A percentile compares a stretch with the other conserved stretches of the same genome.
Evolutionary conservation across 1,139 yeast species (phyloP).

Genomic region (Zygosaccharomyces sapae): DNA sequence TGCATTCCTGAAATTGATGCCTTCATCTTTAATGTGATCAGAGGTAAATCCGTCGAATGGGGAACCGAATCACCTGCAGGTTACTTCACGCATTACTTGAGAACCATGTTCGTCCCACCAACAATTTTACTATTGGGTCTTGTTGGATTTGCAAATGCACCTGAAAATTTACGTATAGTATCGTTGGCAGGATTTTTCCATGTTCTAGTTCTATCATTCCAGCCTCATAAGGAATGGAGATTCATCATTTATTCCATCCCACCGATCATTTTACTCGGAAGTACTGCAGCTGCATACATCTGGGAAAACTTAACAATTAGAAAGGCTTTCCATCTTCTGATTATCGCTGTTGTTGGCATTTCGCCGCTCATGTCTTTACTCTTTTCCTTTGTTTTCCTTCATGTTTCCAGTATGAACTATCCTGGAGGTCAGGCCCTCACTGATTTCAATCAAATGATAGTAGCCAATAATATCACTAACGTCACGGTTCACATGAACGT

Average conservation of each 20-base stretch:
- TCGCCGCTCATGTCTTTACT: conserved; percentile 38
- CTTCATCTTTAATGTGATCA: conserved; percentile 65
- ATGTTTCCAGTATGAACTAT: conserved; percentile 69
- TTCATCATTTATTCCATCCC: conserved; percentile 77
- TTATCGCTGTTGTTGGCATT: conserved; percentile 33
- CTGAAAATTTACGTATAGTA: conserved; percentile 39
- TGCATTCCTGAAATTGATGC: conserved; percentile 71
- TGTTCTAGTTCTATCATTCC: conserved; percentile 63
- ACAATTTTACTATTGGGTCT: conserved; percentile 46
- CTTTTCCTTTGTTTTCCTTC: conserved; percentile 51
- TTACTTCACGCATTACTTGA: conserved; percentile 59
- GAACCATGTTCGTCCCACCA: conserved; percentile 58
- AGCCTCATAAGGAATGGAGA: conserved; percentile 95
- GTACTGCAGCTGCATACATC: conserved; percentile 54
- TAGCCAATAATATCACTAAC: conserved; percentile 24
- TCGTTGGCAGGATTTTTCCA: conserved; percentile 50
- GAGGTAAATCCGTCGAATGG: conserved; percentile 75
- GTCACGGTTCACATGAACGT: conserved; percentile 67
- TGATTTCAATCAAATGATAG: conserved; percentile 47
- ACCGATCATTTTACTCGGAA: conserved; percentile 58
- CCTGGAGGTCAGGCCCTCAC: conserved; percentile 82
- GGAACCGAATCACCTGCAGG: conserved; percentile 73
- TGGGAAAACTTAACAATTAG: conserved; percentile 37
- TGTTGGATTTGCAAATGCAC: conserved; percentile 37
- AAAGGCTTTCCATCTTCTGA: conserved; percentile 37